phyloP scores from a whole-genome alignment of 306 rosid species.

The Senna siamea region DNA sequence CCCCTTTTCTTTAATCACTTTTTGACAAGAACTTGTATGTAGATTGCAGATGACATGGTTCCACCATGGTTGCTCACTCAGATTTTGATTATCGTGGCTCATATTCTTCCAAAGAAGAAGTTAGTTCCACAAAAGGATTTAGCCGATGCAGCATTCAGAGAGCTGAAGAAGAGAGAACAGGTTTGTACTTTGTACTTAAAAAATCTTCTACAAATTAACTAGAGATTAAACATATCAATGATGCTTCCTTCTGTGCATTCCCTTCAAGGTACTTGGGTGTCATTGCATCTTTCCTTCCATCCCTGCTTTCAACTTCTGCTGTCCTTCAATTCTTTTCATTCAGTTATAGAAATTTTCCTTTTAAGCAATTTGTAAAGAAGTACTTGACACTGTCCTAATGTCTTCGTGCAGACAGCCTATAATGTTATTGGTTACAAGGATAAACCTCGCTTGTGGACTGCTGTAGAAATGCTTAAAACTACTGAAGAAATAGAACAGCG shows the following conservation, averaged over 20 bases:
- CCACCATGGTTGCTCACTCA: slow-evolving; percentile 67
- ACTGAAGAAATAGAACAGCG: slow-evolving; percentile 79
- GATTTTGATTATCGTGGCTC: slow-evolving; percentile 65
- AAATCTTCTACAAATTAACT: neutral
- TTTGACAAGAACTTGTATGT: slow-evolving; percentile 38
- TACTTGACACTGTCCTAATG: slow-evolving; percentile 30
- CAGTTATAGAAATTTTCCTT: neutral
- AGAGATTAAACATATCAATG: neutral
- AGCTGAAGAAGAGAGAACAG: slow-evolving; percentile 63
- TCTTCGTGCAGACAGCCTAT: slow-evolving; percentile 63
- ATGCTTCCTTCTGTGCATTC: neutral
- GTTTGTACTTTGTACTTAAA: slow-evolving; percentile 46
- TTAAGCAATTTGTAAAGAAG: neutral
- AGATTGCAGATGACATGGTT: slow-evolving; percentile 93
- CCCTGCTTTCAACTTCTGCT: neutral
- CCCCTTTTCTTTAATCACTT: slow-evolving; percentile 25
- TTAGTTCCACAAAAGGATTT: slow-evolving; percentile 83
- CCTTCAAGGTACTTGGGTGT: neutral
- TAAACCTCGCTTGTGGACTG: slow-evolving; percentile 82
- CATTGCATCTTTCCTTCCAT: neutral
- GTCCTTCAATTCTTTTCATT: neutral
- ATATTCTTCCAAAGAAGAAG: slow-evolving; percentile 76
- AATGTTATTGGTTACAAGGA: slow-evolving; percentile 83
- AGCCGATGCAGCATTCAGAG: slow-evolving; percentile 89
- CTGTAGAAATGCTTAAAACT: slow-evolving; percentile 74